These are phyloP conservation scores for Beauveria medogensis DNA, from an alignment of 2,329 filamentous ascomycete genomes.

Conservation along the genomic window DNA sequence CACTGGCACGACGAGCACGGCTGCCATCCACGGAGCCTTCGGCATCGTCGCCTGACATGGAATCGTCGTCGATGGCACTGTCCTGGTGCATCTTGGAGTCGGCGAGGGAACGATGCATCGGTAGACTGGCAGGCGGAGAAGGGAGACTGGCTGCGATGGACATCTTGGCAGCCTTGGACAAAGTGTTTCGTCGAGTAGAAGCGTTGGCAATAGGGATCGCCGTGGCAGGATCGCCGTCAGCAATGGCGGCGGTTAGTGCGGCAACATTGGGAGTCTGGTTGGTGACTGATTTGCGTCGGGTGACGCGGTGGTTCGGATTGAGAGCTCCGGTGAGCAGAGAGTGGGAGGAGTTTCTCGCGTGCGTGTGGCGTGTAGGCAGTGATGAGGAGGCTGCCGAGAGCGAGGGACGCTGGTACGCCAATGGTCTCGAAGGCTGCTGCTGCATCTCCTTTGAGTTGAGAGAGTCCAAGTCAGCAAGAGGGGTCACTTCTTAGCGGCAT, in stretches of 20 bases:
- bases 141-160: conserved; percentile 50
- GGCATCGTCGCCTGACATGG: conserved; percentile 48
- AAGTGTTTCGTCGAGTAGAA: conserved; percentile 53
- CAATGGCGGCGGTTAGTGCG: conserved; percentile 64
- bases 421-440: conserved; percentile 57
- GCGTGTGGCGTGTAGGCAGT: conserved; percentile 51
- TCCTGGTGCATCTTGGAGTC: conserved; percentile 45
- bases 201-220: conserved; percentile 50
- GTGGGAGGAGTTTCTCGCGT: conserved; percentile 72
- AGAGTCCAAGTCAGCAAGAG: conserved; percentile 23
- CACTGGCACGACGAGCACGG: conserved; percentile 61
- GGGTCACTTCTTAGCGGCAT: conserved; percentile 19
- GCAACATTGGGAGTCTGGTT: conserved; percentile 64
- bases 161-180: conserved; percentile 54
- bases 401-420: conserved; percentile 54
- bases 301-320: conserved; percentile 77
- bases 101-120: conserved; percentile 44
- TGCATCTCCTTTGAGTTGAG: conserved; percentile 48
- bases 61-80: conserved; percentile 63
- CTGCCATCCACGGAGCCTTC: conserved; percentile 39
- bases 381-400: conserved; percentile 51
- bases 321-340: conserved; percentile 70
- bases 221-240: conserved; percentile 53
- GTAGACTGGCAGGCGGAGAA: conserved; percentile 60
- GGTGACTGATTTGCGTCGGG: conserved; percentile 88